Base-by-base conservation (phyloP, 805 yeast species). In the Scheffersomyces coipomensis region DNA sequence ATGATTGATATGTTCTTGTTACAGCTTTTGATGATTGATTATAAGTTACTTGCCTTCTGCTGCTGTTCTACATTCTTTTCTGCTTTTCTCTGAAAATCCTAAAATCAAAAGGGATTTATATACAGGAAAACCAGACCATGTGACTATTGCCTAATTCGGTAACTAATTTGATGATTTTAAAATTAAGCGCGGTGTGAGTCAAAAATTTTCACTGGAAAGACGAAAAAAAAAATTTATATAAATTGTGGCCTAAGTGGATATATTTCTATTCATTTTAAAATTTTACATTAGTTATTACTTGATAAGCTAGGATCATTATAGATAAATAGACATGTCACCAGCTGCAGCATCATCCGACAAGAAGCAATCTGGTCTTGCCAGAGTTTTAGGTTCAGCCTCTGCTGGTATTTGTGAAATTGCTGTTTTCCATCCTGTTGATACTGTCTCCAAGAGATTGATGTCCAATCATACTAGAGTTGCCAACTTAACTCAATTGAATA, bases 371-470 rank as follows among this genome's bases (percentile, higher is more conserved):
- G 98, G 88, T 39, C 51, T 73, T 34, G 96, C 99, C 54, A 81
- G 98, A 66, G 83, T 91, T 31, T 74, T 93, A 33, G 99, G 99
- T 34, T 91, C 98, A n/a, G 99, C 98, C 13, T 77, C 95, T 16
- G 99, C 99, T 30, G 99, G 99, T 55, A 87, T 93, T 60, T 80
- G 95, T 57, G 99, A 93, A 69, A 85, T 93, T 52, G 95, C 85
- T 40, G 95, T 93, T 29, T 93, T 93, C 81, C 99, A 93, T 68
- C 99, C 99, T 16, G 96, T 93, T 26, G 99, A 93, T 69, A 93
- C 99, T 37, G 85, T 89, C 58, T 89, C 99, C 50, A 93, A 93
- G 74, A 85, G 99, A 74, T 76, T 86, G 62, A 86, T 86, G 95
- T 80, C 88, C 25, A 86, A 86, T 68, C 82, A 78, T 50, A 79